Percentiles rank a stretch among this genome's conserved stretches.
These are phyloP conservation scores for Sesbania bispinosa DNA, from an alignment of 306 rosid species.

Conservation along the genomic window DNA sequence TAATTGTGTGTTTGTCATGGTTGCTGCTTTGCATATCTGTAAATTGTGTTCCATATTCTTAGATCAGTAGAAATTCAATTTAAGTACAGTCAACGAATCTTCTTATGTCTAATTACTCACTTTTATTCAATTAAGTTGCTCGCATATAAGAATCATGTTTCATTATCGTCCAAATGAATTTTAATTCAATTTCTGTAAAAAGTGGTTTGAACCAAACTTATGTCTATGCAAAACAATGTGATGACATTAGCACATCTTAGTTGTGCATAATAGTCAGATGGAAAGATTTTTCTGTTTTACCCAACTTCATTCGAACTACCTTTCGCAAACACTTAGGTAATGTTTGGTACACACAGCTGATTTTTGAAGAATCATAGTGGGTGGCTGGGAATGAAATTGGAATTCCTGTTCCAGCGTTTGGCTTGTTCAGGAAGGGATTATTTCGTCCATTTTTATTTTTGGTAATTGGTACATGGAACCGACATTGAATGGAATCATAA, in stretches of 20 bases:
- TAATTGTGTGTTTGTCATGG: not conserved
- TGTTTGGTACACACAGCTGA: not conserved
- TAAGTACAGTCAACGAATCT: not conserved
- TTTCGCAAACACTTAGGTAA: slow-evolving; percentile 2
- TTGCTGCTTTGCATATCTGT: not conserved
- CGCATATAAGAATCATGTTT: not conserved
- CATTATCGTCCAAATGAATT: not conserved
- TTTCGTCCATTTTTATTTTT: not conserved
- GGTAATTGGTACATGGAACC: not conserved
- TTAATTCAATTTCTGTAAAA: not conserved
- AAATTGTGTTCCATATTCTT: not conserved
- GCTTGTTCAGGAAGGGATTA: not conserved
- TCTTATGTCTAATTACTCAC: not conserved
- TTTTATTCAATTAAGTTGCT: not conserved
- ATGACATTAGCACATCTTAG: not conserved
- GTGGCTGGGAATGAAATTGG: not conserved
- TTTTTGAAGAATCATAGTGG: not conserved
- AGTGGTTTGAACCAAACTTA: not conserved
- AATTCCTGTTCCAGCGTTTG: not conserved
- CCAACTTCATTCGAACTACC: not conserved
- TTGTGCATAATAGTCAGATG: not conserved
- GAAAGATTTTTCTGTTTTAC: not conserved
- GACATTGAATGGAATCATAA: not conserved
- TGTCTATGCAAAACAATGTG: not conserved
- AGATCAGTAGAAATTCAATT: not conserved